phyloP scores from a whole-genome alignment of 441 rosid species.

The Syzygium syzygioides region DNA sequence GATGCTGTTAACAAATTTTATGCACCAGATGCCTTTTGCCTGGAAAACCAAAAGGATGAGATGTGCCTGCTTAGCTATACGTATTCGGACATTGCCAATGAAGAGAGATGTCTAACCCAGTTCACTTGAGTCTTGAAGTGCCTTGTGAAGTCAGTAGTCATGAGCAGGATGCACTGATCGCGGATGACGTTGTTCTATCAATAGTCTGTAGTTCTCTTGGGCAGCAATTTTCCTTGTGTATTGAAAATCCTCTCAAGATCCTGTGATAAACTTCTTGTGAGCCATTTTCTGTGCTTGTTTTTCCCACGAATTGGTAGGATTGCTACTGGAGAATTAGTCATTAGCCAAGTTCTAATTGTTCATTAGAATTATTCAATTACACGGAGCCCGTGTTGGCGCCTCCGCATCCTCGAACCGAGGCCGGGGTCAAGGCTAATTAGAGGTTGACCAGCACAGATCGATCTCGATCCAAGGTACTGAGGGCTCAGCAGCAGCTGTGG shows the following conservation, averaged over 20 bases:
- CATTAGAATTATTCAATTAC: not conserved
- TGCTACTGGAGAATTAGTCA: not conserved
- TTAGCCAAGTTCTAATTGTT: not conserved
- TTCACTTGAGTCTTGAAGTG: not conserved
- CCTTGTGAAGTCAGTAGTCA: not conserved
- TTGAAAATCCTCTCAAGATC: not conserved
- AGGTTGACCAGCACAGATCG: not conserved
- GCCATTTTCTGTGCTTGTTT: not conserved
- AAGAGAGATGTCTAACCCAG: not conserved
- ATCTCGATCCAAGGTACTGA: not conserved
- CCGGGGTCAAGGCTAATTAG: not conserved
- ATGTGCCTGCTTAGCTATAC: not conserved
- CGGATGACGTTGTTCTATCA: not conserved
- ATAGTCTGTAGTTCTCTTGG: not conserved
- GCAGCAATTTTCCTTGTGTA: not conserved
- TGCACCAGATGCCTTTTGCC: not conserved
- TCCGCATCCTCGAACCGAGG: not conserved
- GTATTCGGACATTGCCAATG: not conserved
- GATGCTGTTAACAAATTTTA: not conserved
- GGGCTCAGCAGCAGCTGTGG: not conserved
- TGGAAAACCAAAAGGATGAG: not conserved
- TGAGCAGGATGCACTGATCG: not conserved
- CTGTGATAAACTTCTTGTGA: not conserved
- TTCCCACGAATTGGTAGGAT: not conserved
- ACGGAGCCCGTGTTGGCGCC: not conserved